These are phyloP conservation scores for Hibiscus tridactylites DNA, from an alignment of 345 rosid species.

Conservation along the genomic window DNA sequence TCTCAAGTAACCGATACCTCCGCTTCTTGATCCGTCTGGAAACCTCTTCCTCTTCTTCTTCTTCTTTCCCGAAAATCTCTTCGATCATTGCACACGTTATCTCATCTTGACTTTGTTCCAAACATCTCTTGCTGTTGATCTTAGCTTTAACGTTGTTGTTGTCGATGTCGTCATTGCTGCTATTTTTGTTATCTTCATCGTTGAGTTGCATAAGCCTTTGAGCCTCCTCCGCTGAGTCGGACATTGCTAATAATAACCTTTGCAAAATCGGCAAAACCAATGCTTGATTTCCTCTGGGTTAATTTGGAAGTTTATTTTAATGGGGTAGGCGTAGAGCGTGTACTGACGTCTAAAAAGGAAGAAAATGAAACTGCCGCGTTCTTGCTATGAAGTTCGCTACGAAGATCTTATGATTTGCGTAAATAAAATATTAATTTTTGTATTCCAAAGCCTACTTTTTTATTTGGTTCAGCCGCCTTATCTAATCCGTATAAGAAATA, in stretches of 20 bases:
- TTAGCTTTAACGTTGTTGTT: background rate
- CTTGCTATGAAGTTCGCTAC: background rate
- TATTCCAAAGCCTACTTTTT: too few species aligned
- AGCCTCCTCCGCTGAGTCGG: conserved; percentile 25
- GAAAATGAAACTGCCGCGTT: background rate
- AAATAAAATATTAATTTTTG: too few species aligned
- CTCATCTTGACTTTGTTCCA: conserved; percentile 13
- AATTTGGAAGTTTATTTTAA: too few species aligned
- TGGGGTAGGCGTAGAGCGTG: background rate
- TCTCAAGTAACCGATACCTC: conserved; percentile 23
- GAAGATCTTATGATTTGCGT: background rate
- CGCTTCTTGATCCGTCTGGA: conserved; percentile 13
- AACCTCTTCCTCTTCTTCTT: conserved; percentile 15
- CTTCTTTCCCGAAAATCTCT: conserved; percentile 31
- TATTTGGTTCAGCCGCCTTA: too few species aligned
- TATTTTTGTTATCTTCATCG: conserved; percentile 25
- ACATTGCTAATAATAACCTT: background rate
- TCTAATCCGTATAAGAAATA: too few species aligned
- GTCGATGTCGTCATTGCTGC: background rate
- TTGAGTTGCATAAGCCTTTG: conserved; percentile 32
- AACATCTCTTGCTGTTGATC: background rate
- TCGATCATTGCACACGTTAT: conserved; percentile 25
- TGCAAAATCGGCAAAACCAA: background rate
- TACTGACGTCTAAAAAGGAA: background rate
- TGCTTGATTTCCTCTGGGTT: background rate